Percentiles rank a stretch among this genome's conserved stretches.
Evolutionary conservation across 176 grass and related monocot genomes (phyloP).

Genomic region (Bromus sterilis): DNA sequence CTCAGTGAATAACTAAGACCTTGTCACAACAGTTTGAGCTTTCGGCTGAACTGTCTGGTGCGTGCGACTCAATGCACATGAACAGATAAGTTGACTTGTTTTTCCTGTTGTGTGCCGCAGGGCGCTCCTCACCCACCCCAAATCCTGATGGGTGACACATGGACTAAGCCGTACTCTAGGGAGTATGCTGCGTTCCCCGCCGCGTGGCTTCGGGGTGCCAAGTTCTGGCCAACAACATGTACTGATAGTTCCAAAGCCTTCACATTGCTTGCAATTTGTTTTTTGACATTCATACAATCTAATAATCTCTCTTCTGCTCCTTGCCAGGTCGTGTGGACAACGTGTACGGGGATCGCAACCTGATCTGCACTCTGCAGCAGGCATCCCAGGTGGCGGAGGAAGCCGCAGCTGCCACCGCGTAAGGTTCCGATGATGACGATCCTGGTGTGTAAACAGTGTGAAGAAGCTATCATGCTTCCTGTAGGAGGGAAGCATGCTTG

Average conservation of each 20-base stretch:
- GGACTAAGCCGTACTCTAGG: conserved; percentile 93
- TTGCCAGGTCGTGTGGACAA: conserved; percentile 87
- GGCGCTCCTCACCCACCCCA: conserved; percentile 87
- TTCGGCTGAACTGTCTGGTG: background rate
- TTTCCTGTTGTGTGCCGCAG: conserved; percentile 34
- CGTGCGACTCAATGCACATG: background rate
- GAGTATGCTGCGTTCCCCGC: conserved; percentile 94
- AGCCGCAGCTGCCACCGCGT: conserved; percentile 83
- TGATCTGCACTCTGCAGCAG: conserved; percentile 87
- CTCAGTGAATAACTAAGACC: background rate
- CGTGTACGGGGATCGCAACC: conserved; percentile 95
- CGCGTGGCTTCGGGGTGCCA: conserved; percentile 81
- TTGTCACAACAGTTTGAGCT: background rate
- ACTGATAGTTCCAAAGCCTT: background rate
- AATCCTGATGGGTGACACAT: conserved; percentile 82
- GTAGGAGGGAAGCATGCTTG: conserved; percentile 50
- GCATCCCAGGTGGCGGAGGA: conserved; percentile 79
- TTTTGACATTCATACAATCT: background rate
- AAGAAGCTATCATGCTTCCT: conserved; percentile 53
- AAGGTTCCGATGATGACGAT: conserved; percentile 21
- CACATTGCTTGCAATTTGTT: background rate
- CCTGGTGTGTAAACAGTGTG: conserved; percentile 23
- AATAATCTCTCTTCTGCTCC: background rate
- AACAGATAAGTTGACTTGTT: conserved; percentile 1
- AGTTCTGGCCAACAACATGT: conserved; percentile 98